A percentile compares a stretch with the other conserved stretches of the same genome.
Conservation (phyloP, 2,329 filamentous ascomycete species). For the Hypoxylon sp. region DNA sequence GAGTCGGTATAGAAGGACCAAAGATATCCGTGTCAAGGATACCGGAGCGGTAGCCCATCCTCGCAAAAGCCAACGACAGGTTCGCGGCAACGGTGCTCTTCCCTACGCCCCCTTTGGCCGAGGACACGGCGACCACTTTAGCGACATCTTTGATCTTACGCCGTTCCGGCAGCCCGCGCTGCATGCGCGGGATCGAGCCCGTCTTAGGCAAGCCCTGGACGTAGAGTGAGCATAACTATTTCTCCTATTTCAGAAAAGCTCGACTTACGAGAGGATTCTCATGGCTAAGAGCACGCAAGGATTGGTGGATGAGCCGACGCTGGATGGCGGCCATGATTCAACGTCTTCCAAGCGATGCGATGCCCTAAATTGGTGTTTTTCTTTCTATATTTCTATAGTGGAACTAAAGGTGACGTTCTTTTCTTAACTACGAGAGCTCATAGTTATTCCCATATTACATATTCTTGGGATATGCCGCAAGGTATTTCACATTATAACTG, state of each 20-base stretch:
- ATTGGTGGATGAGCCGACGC: slow-evolving; percentile 59
- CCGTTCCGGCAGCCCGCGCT: slow-evolving; percentile 81
- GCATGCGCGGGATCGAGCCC: slow-evolving; percentile 76
- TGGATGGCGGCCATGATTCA: slow-evolving; percentile 50
- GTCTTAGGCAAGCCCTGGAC: slow-evolving; percentile 82
- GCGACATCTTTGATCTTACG: slow-evolving; percentile 83
- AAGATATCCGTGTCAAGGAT: slow-evolving; percentile 98
- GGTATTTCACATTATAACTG: background rate
- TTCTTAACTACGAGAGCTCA: background rate
- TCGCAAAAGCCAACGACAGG: slow-evolving; percentile 84
- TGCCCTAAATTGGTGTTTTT: background rate
- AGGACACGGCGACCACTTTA: slow-evolving; percentile 96
- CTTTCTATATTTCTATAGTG: background rate
- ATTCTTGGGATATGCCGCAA: background rate
- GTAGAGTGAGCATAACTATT: background rate
- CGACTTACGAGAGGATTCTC: slow-evolving; percentile 82
- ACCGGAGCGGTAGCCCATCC: slow-evolving; percentile 80
- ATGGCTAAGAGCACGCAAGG: slow-evolving; percentile 66
- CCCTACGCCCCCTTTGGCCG: slow-evolving; percentile 96
- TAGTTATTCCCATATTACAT: background rate
- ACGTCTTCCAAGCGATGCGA: too few species aligned
- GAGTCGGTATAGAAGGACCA: slow-evolving; percentile 90
- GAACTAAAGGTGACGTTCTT: background rate
- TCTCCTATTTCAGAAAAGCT: background rate
- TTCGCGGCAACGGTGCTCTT: slow-evolving; percentile 94